Conservation (phyloP, 2,329 filamentous ascomycete genomes). For the Nemania sp. region DNA sequence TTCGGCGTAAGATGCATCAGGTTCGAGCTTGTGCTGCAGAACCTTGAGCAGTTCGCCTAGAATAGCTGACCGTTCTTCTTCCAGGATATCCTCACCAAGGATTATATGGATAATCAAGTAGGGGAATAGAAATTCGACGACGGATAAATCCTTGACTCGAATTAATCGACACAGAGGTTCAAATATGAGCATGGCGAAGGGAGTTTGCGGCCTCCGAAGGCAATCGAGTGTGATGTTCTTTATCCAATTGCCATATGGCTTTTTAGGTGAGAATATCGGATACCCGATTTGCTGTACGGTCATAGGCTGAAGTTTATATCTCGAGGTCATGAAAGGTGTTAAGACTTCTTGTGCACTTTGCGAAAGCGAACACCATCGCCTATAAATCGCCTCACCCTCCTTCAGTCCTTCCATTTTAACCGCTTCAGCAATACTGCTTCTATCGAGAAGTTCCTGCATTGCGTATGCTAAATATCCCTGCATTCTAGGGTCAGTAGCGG, state of each 20-base stretch:
- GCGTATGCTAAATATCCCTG: slow-evolving; percentile 94
- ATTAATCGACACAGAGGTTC: slow-evolving; percentile 85
- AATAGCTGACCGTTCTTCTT: slow-evolving; percentile 73
- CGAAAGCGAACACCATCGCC: slow-evolving; percentile 82
- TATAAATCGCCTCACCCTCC: slow-evolving; percentile 71
- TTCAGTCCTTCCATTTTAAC: slow-evolving; percentile 57
- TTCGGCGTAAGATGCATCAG: slow-evolving; percentile 67
- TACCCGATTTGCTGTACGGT: slow-evolving; percentile 71
- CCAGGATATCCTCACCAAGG: slow-evolving; percentile 72
- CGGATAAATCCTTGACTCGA: slow-evolving; percentile 84
- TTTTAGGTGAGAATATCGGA: slow-evolving; percentile 78
- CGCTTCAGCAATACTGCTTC: slow-evolving; percentile 77
- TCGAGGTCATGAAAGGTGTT: slow-evolving; percentile 88
- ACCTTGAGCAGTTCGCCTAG: slow-evolving; percentile 80
- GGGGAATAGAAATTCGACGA: slow-evolving; percentile 88
- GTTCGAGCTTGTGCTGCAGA: slow-evolving; percentile 69
- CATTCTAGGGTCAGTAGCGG: slow-evolving; percentile 85
- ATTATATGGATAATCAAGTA: slow-evolving; percentile 88
- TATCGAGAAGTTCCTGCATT: slow-evolving; percentile 90
- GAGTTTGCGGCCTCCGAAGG: slow-evolving; percentile 79
- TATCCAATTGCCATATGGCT: slow-evolving; percentile 84
- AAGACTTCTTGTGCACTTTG: slow-evolving; percentile 82
- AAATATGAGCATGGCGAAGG: slow-evolving; percentile 82
- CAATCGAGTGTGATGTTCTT: slow-evolving; percentile 84
- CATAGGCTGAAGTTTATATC: slow-evolving; percentile 78